Percentiles rank a stretch among this genome's conserved stretches.
Conservation (phyloP, 164 flowering plant genomes). For the Cinnamomum chago region DNA sequence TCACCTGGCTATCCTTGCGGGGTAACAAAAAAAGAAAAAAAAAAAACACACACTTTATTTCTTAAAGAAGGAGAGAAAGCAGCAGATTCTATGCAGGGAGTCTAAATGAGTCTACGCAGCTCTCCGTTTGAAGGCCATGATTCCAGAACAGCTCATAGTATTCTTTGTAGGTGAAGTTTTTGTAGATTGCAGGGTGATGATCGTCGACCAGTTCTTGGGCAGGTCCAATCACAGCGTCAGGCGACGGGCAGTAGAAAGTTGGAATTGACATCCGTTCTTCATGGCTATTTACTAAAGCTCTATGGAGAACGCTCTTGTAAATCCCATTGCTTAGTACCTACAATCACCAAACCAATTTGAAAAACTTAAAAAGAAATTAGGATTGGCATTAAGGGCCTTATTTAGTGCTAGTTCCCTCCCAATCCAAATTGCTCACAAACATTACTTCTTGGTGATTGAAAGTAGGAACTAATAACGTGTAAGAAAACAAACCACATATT, state of each 20-base stretch:
- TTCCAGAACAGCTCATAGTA: constrained; percentile 41
- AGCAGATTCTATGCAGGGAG: too few species aligned
- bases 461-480: too few species aligned
- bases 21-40: too few species aligned
- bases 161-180: constrained; percentile 27
- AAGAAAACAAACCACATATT: too few species aligned
- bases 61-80: neutral
- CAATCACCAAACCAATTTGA: neutral
- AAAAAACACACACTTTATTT: neutral
- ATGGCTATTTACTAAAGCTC: constrained; percentile 44
- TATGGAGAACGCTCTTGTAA: constrained; percentile 49
- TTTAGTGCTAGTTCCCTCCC: too few species aligned
- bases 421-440: too few species aligned
- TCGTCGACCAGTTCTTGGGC: constrained; percentile 21
- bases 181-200: constrained; percentile 28
- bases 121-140: constrained; percentile 24
- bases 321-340: constrained; percentile 50
- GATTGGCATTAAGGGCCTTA: too few species aligned
- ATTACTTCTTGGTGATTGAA: too few species aligned
- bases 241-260: constrained; percentile 50
- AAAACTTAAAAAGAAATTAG: too few species aligned
- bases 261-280: constrained; percentile 47
- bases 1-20: too few species aligned
- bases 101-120: constrained; percentile 24
- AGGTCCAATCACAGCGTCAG: constrained; percentile 39